phyloP scores from a whole-genome alignment of 2,329 filamentous ascomycete species.

The Sporothrix pseudoabietina region DNA sequence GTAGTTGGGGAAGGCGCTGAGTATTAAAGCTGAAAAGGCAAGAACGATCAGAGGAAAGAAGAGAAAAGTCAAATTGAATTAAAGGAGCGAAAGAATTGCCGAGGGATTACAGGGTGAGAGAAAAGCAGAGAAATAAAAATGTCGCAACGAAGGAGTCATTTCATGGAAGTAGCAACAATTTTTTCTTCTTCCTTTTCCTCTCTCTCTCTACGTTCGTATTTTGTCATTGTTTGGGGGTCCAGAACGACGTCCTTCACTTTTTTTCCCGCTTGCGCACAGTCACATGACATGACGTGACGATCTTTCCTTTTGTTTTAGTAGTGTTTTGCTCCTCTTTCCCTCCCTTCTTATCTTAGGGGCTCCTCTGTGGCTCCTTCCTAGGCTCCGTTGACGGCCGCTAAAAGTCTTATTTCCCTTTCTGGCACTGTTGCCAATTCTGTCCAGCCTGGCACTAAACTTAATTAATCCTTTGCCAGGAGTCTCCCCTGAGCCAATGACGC shows the following conservation, averaged over 20 bases:
- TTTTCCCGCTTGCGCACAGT: neutral
- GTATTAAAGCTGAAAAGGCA: neutral
- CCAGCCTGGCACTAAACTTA: neutral
- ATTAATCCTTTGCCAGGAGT: neutral
- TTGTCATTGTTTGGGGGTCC: neutral
- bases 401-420: neutral
- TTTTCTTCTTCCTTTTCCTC: neutral
- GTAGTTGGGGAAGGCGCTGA: neutral
- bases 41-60: neutral
- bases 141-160: slow-evolving; percentile 7
- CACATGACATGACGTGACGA: slow-evolving; percentile 24
- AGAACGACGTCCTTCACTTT: neutral
- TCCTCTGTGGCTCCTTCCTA: neutral
- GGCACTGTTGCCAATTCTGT: neutral
- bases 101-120: neutral
- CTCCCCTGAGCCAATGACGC: slow-evolving; percentile 14
- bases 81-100: neutral
- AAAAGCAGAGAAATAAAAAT: neutral
- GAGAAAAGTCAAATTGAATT: neutral
- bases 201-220: neutral
- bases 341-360: neutral
- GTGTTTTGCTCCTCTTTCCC: neutral
- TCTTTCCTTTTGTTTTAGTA: neutral
- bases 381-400: slow-evolving; percentile 4
- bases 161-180: neutral